Base-by-base conservation (phyloP, 2,329 filamentous ascomycete genomes). In the Paecilomyces variotii region DNA sequence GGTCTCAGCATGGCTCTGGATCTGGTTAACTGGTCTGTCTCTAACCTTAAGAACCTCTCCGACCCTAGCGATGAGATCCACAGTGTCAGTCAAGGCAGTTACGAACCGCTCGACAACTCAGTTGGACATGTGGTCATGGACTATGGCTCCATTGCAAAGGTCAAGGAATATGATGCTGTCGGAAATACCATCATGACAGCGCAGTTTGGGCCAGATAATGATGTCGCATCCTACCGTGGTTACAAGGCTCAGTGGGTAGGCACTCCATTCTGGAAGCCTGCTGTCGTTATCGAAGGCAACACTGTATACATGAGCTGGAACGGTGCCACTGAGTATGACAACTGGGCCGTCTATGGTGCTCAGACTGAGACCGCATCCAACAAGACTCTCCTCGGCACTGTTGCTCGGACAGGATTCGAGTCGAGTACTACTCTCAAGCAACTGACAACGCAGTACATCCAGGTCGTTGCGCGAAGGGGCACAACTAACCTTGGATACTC, bases 241-340 rank as follows among this genome's bases (percentile, higher is more conserved):
- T 74, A 66, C 62, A 73, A 73, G 55, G 68, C 64, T 57, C 57
- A 67, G 28, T 75, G 72, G 73, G 64, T 65, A 53, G 70, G 68
- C 5, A 71, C 66, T 1, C 70, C 70, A 0, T 68, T 65, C 62
- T 70, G 67, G 62, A 39, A 61, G 49, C 70, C 70, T 19, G 61
- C 59, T n/a, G 32, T 68, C 4, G 63, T 67, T 4, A 60, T 66
- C 4, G 50, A 56, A 27, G 61, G 59, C 12, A 62, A 58, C 39
- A 54, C 59, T 19, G 59, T 73, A n/a, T 68, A 69, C 59, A 74
- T 75, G 69, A 75, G 72, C 64, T 74, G 72, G 72, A 72, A 72
- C 53, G 72, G 72, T 7, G 72, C 72, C 4, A 74, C 72, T 0
- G 73, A 74, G 60, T 68, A 74, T 54, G 64, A 66, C 57, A 67